Evolutionary conservation across 352 stramenopile genomes (phyloP).

Genomic region (Blastocystis sp.): DNA sequence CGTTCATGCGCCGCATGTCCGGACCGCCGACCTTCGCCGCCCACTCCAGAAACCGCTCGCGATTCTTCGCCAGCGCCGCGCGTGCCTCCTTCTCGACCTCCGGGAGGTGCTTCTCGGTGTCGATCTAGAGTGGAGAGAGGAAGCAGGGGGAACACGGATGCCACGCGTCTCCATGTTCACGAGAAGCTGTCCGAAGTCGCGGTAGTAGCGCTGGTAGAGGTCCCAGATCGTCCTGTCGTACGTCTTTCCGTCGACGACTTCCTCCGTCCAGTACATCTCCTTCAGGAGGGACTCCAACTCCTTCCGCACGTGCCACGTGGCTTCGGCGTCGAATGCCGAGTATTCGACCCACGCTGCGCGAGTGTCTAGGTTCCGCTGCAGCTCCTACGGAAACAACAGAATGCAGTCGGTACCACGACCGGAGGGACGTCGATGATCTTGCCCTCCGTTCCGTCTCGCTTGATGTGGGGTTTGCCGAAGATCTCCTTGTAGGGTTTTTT

Average conservation of each 20-base stretch:
- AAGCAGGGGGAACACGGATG: slow-evolving; percentile 71
- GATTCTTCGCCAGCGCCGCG: slow-evolving; percentile 67
- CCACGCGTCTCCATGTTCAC: slow-evolving; percentile 92
- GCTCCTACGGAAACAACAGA: slow-evolving; percentile 69
- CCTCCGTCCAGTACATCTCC: slow-evolving; percentile 72
- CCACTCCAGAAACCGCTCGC: slow-evolving; percentile 76
- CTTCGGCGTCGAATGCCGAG: slow-evolving; percentile 86
- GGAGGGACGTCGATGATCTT: slow-evolving; percentile 61
- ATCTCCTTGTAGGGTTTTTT: slow-evolving; percentile 94
- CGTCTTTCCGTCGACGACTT: background rate
- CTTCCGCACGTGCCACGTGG: slow-evolving; percentile 84
- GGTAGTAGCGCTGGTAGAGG: slow-evolving; percentile 89
- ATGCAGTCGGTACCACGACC: background rate
- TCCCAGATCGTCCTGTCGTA: slow-evolving; percentile 75
- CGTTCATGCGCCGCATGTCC: slow-evolving; percentile 85
- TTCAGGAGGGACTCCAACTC: slow-evolving; percentile 76
- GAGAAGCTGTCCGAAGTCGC: slow-evolving; percentile 90
- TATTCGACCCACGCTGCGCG: slow-evolving; percentile 85
- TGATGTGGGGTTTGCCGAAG: slow-evolving; percentile 82
- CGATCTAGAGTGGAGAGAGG: slow-evolving; percentile 62
- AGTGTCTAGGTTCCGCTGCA: slow-evolving; percentile 74
- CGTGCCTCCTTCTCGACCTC: slow-evolving; percentile 77
- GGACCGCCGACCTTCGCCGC: slow-evolving; percentile 74
- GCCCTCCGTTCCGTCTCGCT: slow-evolving; percentile 83
- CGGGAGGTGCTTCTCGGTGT: slow-evolving; percentile 75